A percentile compares a stretch with the other conserved stretches of the same genome.
Evolutionary conservation across 108 stramenopile genomes (phyloP).

Genomic region (Cyclotella sp.): DNA sequence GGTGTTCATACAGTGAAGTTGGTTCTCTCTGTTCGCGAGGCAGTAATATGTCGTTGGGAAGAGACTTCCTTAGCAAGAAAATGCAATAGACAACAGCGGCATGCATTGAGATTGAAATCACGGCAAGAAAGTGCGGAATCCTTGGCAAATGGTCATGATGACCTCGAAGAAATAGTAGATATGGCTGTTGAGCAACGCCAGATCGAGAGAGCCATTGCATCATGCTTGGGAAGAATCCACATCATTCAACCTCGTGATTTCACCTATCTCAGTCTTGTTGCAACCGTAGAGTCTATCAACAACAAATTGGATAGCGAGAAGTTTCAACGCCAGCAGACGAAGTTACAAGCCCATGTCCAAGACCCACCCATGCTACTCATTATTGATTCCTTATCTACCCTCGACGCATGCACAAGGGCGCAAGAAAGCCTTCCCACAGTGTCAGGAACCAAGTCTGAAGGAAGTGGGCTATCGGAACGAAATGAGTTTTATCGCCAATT

Average conservation of each 20-base stretch:
- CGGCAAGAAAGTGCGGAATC: background rate
- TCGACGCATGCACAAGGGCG: conserved; percentile 46
- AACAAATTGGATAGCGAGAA: conserved; percentile 41
- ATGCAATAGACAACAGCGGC: conserved; percentile 31
- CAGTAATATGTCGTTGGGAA: conserved; percentile 52
- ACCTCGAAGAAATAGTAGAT: background rate
- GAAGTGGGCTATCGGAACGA: conserved; percentile 49
- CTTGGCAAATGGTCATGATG: background rate
- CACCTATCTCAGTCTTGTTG: conserved; percentile 54
- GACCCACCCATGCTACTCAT: conserved; percentile 41
- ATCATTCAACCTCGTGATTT: conserved; percentile 55
- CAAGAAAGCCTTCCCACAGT: conserved; percentile 45
- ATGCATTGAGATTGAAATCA: background rate
- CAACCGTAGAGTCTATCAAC: conserved; percentile 43
- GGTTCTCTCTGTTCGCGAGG: conserved; percentile 44
- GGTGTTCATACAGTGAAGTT: conserved; percentile 45
- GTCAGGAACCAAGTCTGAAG: conserved; percentile 11
- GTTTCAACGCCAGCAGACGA: background rate
- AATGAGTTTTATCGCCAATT: conserved; percentile 57
- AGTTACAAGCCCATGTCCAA: background rate
- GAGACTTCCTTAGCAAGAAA: conserved; percentile 46
- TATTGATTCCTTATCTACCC: conserved; percentile 51
- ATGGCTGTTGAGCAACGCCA: conserved; percentile 28
- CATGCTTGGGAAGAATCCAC: conserved; percentile 51
- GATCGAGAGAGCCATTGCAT: conserved; percentile 42